Evolutionary conservation across 176 grass and related monocot species (phyloP), one percentile per base, ranked within the genome.

Genomic region (Oropetium thomaeum): DNA sequence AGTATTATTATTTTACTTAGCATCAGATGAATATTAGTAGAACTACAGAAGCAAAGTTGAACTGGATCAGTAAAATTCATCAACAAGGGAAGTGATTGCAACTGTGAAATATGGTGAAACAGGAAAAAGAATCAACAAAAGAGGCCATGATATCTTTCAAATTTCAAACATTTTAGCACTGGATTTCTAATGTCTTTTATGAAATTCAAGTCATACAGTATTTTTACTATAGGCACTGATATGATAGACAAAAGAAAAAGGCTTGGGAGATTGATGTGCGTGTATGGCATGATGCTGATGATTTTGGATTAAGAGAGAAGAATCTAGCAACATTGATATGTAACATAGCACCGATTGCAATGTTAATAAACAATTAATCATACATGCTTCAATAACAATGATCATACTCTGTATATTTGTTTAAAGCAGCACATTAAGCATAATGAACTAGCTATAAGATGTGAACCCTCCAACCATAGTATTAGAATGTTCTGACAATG

Each of bases 401-500:
- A 13, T 1, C 22, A 7, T 67, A 16, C 32, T 48, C 49, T 8
- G 4, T 75, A 49, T 13, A 62, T 76, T 12, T 59, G 8, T 1
- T 25, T 15, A 6, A 53, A 55, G 47, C 41, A 25, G 26, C 39
- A 68, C 13, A 54, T 64, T 58, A 84, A 53, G 44, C 28, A 75
- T 69, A 14, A 83, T 29, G 27, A 65, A 14, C 25, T 67, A 28
- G 6, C 34, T 13, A 58, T 60, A 67, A 59, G 60, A 82, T 67
- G 61, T 51, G 60, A 77, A 33, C 69, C 42, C 27, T 62, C 51
- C 68, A 83, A 79, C 68, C 17, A 79, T 23, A 72, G 7, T 4
- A 83, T 58, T 33, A 81, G 25, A 62, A 74, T 68, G 42, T 83
- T 15, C 4, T 19, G 68, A 82, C 9, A 82, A 65, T 73, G 79